Evolutionary conservation across 208 protist genomes (phyloP).

Genomic region (Lotmaria passim): DNA sequence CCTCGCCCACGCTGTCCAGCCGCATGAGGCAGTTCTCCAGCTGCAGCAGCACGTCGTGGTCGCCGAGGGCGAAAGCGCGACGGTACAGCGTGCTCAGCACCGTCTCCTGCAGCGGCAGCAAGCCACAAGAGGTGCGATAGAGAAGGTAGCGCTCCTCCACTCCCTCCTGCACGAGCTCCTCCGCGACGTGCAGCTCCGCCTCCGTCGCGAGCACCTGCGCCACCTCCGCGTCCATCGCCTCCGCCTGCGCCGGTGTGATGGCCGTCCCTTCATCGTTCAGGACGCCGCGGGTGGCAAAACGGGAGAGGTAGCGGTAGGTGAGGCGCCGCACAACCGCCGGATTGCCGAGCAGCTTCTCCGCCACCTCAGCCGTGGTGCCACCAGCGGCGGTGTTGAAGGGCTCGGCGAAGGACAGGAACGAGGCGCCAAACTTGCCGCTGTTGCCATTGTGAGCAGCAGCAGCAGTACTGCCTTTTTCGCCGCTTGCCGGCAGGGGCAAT

Average conservation of each 20-base stretch:
- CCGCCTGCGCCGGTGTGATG: constrained; percentile 14
- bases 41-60: constrained; percentile 65
- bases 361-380: constrained; percentile 12
- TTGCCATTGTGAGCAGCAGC: background rate
- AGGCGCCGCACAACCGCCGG: constrained; percentile 32
- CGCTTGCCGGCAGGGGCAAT: too few species aligned
- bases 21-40: constrained; percentile 81
- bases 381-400: background rate
- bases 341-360: constrained; percentile 46
- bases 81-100: constrained; percentile 79
- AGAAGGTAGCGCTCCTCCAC: constrained; percentile 83
- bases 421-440: constrained; percentile 12
- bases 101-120: constrained; percentile 69
- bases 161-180: constrained; percentile 57
- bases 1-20: constrained; percentile 34
- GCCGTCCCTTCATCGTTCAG: constrained; percentile 33
- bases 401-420: background rate
- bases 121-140: constrained; percentile 59
- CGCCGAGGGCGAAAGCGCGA: constrained; percentile 61
- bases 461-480: too few species aligned
- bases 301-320: constrained; percentile 43
- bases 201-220: constrained; percentile 10
- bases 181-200: constrained; percentile 35
- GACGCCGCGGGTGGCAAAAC: constrained; percentile 39
- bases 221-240: constrained; percentile 24